Percentiles rank a stretch among this genome's conserved stretches.
Conservation (phyloP, 2,329 filamentous ascomycete genomes). For the Dactylonectria estremocensis region DNA sequence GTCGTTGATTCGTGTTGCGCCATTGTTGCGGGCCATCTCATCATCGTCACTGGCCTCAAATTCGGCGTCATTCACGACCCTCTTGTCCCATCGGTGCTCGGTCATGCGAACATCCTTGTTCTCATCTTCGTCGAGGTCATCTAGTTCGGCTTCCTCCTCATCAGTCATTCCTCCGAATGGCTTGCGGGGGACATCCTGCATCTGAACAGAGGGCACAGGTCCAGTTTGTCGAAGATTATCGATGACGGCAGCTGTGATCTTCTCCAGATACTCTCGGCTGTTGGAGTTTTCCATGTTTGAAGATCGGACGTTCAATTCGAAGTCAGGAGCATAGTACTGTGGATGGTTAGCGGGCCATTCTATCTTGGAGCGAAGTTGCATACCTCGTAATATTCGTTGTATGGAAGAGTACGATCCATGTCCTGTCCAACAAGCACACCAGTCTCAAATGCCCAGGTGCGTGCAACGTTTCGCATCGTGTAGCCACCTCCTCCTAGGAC, state of each 20-base stretch:
- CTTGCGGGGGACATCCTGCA: constrained; percentile 81
- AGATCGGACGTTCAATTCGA: constrained; percentile 89
- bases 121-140: constrained; percentile 85
- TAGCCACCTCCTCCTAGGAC: constrained; percentile 96
- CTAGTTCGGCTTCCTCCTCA: constrained; percentile 76
- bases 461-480: constrained; percentile 96
- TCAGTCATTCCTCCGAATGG: constrained; percentile 75
- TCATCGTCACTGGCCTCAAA: constrained; percentile 93
- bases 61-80: constrained; percentile 82
- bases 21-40: constrained; percentile 81
- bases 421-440: constrained; percentile 88
- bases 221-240: constrained; percentile 91
- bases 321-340: constrained; percentile 92
- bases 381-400: constrained; percentile 94
- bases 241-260: constrained; percentile 84
- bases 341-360: constrained; percentile 38
- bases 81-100: constrained; percentile 86
- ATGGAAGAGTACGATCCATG: constrained; percentile 87
- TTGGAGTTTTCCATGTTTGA: constrained; percentile 95
- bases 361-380: constrained; percentile 50
- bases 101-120: constrained; percentile 89
- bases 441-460: constrained; percentile 98
- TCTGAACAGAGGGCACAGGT: constrained; percentile 90
- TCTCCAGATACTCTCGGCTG: constrained; percentile 84
- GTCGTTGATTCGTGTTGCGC: constrained; percentile 70